These are phyloP conservation scores for Ormosia semicastrata DNA, from an alignment of 306 rosid genomes.

Conservation along the genomic window DNA sequence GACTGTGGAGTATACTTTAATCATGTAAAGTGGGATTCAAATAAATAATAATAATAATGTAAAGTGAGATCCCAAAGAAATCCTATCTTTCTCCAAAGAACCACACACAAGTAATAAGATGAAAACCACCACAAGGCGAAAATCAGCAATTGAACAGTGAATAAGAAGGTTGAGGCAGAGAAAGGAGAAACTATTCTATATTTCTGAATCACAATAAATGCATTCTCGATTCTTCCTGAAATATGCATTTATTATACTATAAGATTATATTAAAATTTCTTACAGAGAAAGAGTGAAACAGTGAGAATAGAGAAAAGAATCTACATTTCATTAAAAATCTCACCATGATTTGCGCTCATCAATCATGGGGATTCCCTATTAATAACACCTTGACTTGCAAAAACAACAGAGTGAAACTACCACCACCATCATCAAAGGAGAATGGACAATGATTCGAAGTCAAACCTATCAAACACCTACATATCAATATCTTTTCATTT, in stretches of 20 bases:
- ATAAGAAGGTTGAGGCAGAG: neutral
- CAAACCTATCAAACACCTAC: constrained; percentile 18
- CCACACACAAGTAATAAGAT: neutral
- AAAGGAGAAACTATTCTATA: too few species aligned
- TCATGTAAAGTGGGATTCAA: too few species aligned
- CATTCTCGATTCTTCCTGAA: too few species aligned
- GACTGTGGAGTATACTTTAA: too few species aligned
- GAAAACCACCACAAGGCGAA: neutral
- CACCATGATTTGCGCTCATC: constrained; percentile 51
- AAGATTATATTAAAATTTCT: too few species aligned
- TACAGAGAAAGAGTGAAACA: neutral
- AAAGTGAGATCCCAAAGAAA: neutral
- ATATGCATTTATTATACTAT: too few species aligned
- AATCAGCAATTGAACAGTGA: neutral
- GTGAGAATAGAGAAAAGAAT: neutral
- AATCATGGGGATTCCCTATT: constrained; percentile 75
- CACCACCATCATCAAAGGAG: constrained; percentile 29
- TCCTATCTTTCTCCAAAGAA: neutral
- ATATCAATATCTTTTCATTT: neutral
- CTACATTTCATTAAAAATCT: constrained; percentile 45
- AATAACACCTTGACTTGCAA: constrained; percentile 16
- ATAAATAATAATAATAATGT: too few species aligned
- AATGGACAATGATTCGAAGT: constrained; percentile 26
- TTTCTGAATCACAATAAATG: too few species aligned
- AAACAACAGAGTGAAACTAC: constrained; percentile 23